Conservation (phyloP, 2,329 filamentous ascomycete species). For the Scedosporium boydii region DNA sequence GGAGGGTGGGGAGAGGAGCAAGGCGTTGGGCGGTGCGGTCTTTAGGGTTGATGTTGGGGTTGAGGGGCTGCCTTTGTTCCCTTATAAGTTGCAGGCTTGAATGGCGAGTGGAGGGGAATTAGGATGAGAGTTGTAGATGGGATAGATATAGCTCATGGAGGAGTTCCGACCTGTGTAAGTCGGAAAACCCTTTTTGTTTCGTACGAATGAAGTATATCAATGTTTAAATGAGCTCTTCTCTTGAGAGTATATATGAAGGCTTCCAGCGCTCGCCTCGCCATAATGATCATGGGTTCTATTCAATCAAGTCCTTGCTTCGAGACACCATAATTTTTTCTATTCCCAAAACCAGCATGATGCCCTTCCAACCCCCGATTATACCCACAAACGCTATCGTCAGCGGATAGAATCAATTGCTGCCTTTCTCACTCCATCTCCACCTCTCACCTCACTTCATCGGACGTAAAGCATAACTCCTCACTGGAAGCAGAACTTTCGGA, state of each 20-base stretch:
- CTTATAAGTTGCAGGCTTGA: constrained; percentile 44
- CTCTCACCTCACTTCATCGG: background rate
- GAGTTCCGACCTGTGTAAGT: no score
- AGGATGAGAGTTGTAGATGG: background rate
- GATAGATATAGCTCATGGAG: background rate
- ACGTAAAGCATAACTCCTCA: constrained; percentile 1
- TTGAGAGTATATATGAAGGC: no score
- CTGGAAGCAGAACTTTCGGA: background rate
- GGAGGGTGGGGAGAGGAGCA: constrained; percentile 53
- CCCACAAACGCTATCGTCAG: background rate
- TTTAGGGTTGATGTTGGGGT: constrained; percentile 73
- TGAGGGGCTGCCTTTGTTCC: constrained; percentile 51
- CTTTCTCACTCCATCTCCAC: background rate
- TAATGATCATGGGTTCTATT: no score
- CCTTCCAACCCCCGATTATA: no score
- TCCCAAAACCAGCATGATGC: no score
- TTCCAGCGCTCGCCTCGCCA: no score
- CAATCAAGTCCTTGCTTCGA: no score
- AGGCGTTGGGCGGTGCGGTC: constrained; percentile 54
- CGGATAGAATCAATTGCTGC: background rate
- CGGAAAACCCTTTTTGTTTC: background rate
- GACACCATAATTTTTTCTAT: no score
- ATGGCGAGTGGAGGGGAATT: background rate
- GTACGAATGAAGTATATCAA: background rate
- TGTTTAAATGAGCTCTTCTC: no score